Base-by-base conservation (phyloP, 306 rosid genomes). In the Notholithocarpus densiflorus region DNA sequence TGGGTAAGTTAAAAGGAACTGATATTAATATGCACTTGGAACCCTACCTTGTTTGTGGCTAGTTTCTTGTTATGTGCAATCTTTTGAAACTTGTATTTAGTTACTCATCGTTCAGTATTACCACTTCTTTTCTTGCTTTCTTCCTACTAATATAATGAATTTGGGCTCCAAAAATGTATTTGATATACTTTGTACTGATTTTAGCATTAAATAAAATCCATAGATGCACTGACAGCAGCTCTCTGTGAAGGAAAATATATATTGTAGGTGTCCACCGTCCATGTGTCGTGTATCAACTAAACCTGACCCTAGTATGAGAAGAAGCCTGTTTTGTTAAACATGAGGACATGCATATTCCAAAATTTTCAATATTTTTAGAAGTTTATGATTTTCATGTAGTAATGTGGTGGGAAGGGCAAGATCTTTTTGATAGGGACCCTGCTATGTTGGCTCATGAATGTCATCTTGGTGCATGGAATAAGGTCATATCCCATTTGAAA, bases 1-100 rank as follows among this genome's bases (percentile, higher is more conserved):
- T 91, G 80, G 98, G 98, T 89, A 76, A 77, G 92, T 75, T 37
- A 10, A 72, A 71, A 75, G 64, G 73, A 61, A 20, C 69, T 45
- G 59, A 54, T 68, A 56, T 77, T 17, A 62, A 75, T 19, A 81
- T 59, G 24, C 65, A 21, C 26, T 59, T 62, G 10, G 40, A 27
- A 62, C n/a, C 29, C 19, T 27, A 5, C 17, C 34, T 27, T 62
- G 40, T 27, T 15, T 26, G 43, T 17, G 15, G 69, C 29, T 62
- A 13, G 69, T 62, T 62, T 62, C n/a, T 9, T 27, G 37, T 15
- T 26, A 62, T 27, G 69, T 27, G 19, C 69, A 27, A 62, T 27
- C 68, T 26, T 62, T 27, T 6, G 68, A 62, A 62, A 8, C 37
- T 1, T 62, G 68, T 62, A 62, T 27, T 62, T 62, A 13, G 34